Base-by-base conservation (phyloP, 805 yeast genomes). In the Saturnispora sanitii region DNA sequence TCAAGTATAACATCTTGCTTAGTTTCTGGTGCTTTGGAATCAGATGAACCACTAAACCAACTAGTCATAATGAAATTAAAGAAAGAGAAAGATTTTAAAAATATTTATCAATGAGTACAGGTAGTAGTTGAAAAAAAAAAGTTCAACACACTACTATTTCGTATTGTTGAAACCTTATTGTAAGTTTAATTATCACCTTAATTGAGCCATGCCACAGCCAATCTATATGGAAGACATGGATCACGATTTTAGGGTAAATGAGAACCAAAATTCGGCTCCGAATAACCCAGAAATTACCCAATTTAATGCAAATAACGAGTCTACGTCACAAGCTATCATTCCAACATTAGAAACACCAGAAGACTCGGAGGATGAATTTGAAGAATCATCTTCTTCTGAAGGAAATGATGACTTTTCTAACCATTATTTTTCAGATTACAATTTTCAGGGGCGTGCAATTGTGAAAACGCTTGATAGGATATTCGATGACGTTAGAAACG, bases 391-490 rank as follows among this genome's bases (percentile, higher is more conserved):
- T 2, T 15, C 28, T 12, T 25, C 16, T 8, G 42, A 40, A 5
- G 25, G 26, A 4, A 22, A 27, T 12, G n/a, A 25, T 9, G 20
- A 23, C 11, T n/a, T 15, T n/a, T 27, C 20, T 18, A 22, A 33
- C 9, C 29, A 39, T 6, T 34, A 19, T 13, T 9, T 17, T 6
- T 16, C 21, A 19, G 28, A 33, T 16, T 40, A 40, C n/a, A 49
- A 53, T 31, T 58, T 58, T 22, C 26, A 34, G 3, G 42, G 44
- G 6, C 47, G 55, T n/a, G 41, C 37, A 16, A 46, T 54, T 28
- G 74, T 75, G 59, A 82, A 82, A 50, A 80, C 90, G 0, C 58
- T 79, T 5, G 82, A 82, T 50, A 63, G 90, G 41, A 64, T 82
- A 17, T 49, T 81, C 18, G 86, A 79, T 54, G 90, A 82, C 51